A percentile compares a stretch with the other conserved stretches of the same genome.
Evolutionary conservation across 116 monocot genomes (phyloP).

Genomic region (Papilionanthe hybrid): DNA sequence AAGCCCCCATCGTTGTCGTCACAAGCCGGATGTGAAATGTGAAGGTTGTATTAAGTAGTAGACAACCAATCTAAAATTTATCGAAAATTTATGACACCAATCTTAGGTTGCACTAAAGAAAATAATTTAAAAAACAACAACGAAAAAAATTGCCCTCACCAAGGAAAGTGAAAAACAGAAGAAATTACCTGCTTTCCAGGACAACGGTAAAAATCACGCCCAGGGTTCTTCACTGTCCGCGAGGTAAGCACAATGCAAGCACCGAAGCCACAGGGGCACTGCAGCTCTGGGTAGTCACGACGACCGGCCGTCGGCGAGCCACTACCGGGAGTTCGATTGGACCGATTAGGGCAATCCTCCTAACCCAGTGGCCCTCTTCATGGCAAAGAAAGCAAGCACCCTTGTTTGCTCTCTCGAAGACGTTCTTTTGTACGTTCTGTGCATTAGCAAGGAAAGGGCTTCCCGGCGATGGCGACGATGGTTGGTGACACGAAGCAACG

Average conservation of each 20-base stretch:
- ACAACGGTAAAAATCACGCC: constrained; percentile 11
- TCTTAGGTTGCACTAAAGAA: too few relatives aligned
- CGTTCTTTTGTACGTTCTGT: background rate
- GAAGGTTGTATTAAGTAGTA: too few relatives aligned
- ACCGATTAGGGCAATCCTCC: constrained; percentile 13
- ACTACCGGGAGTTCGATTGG: background rate
- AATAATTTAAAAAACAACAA: too few relatives aligned
- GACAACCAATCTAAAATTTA: too few relatives aligned
- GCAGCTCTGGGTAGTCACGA: background rate
- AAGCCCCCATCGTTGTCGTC: too few relatives aligned
- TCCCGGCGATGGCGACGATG: background rate
- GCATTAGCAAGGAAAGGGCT: background rate
- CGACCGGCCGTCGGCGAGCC: background rate
- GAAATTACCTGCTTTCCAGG: constrained; percentile 3
- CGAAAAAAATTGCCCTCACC: background rate
- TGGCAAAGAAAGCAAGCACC: constrained; percentile 6
- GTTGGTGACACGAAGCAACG: background rate
- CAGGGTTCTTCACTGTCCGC: constrained; percentile 11
- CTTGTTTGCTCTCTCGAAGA: background rate
- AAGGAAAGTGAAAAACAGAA: background rate
- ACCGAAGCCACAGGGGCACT: constrained; percentile 12
- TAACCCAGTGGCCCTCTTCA: constrained; percentile 18
- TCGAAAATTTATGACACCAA: too few relatives aligned
- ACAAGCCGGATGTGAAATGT: too few relatives aligned
- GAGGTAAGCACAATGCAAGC: constrained; percentile 9